Conservation (phyloP, 768 basidiomycete species). For the Strobilomyces echinocephalus region DNA sequence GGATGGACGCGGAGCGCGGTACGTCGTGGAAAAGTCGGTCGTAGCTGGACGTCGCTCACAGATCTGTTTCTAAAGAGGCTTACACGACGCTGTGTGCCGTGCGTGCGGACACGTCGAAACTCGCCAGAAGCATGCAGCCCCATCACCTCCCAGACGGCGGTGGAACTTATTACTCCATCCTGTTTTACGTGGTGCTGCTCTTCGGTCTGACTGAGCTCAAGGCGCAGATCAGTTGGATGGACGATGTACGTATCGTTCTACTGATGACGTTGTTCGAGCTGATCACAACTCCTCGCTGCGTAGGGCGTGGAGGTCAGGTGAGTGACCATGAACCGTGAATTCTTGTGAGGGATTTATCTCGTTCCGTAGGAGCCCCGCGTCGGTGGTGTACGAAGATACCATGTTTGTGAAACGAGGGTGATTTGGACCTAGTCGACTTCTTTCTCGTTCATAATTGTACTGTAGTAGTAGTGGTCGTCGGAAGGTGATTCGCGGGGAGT, state of each 20-base stretch:
- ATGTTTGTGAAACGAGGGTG: neutral
- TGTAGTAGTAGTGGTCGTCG: no score
- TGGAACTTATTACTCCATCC: constrained; percentile 11
- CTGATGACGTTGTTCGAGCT: neutral
- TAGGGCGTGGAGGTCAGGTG: constrained; percentile 37
- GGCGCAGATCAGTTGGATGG: constrained; percentile 46
- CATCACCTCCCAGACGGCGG: constrained; percentile 8
- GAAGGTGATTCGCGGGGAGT: no score
- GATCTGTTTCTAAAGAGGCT: neutral
- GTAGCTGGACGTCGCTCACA: neutral
- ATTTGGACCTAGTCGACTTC: neutral
- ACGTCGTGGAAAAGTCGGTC: neutral
- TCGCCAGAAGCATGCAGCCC: constrained; percentile 6
- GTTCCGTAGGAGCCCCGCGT: constrained; percentile 22
- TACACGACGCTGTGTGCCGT: constrained; percentile 12
- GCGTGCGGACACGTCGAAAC: constrained; percentile 12
- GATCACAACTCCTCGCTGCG: neutral
- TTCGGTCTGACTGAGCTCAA: constrained; percentile 51
- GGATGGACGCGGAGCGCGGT: constrained; percentile 10
- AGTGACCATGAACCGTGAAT: neutral
- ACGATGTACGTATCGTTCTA: constrained; percentile 31
- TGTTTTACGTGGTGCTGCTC: constrained; percentile 37
- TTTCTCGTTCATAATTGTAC: neutral
- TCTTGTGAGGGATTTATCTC: no score
- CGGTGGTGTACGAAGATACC: constrained; percentile 24